Conservation (phyloP, 2,329 filamentous ascomycete genomes). For the Fusarium caatingaense region DNA sequence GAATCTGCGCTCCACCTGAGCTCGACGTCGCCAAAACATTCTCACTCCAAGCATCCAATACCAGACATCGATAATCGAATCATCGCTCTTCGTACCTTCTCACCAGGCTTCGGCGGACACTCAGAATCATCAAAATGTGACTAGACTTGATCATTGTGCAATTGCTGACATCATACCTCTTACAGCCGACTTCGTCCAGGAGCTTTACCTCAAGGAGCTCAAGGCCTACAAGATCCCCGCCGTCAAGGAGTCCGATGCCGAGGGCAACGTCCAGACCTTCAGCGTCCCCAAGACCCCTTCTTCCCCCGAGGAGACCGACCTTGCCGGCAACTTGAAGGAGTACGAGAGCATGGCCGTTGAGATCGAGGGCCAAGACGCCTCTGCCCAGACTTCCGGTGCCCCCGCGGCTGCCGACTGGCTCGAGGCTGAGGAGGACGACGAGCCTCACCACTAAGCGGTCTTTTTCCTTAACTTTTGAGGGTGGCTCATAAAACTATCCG, state of each 20-base stretch:
- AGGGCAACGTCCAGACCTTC: conserved; percentile 94
- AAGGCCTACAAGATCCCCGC: conserved; percentile 91
- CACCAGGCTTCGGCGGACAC: neutral
- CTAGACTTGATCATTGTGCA: conserved; percentile 10
- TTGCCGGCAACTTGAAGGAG: conserved; percentile 89
- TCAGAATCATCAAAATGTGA: conserved; percentile 1
- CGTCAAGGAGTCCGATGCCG: conserved; percentile 86
- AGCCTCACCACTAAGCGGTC: conserved; percentile 62
- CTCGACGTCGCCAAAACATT: conserved; percentile 42
- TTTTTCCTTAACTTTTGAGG: conserved; percentile 6
- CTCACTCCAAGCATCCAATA: conserved; percentile 5
- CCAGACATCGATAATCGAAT: neutral
- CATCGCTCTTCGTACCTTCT: neutral
- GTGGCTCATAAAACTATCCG: conserved; percentile 19
- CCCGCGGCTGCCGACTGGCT: conserved; percentile 79
- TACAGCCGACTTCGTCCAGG: conserved; percentile 94
- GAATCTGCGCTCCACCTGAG: conserved; percentile 46
- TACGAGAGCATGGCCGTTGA: conserved; percentile 96
- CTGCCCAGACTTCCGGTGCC: conserved; percentile 68
- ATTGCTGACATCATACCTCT: conserved; percentile 44
- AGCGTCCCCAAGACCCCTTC: conserved; percentile 79
- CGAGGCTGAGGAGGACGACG: conserved; percentile 77
- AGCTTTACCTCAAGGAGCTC: conserved; percentile 96
- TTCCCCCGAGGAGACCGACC: conserved; percentile 93
- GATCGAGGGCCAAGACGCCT: conserved; percentile 84